A percentile compares a stretch with the other conserved stretches of the same genome.
These are phyloP conservation scores for Podaxis mareebaensis DNA, from an alignment of 768 basidiomycete species.

Conservation along the genomic window DNA sequence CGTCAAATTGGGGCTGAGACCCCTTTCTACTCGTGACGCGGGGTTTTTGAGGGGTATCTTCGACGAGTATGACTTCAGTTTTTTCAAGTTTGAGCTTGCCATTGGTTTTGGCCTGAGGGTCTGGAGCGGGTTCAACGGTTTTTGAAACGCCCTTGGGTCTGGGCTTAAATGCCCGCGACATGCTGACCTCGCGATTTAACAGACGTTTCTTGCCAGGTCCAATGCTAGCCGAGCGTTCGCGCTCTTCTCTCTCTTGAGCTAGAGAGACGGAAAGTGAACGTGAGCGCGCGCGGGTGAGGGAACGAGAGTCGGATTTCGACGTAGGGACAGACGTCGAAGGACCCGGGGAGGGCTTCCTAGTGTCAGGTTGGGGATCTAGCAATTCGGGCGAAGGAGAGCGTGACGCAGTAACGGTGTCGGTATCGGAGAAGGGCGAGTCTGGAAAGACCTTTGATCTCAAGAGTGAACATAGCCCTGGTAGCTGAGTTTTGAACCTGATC, in stretches of 20 bases:
- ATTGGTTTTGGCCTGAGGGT: slow-evolving; percentile 4
- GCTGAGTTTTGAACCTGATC: slow-evolving; percentile 52
- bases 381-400: slow-evolving; percentile 20
- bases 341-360: slow-evolving; percentile 15
- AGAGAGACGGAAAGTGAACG: slow-evolving; percentile 72
- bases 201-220: slow-evolving; percentile 45
- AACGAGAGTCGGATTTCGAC: slow-evolving; percentile 18
- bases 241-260: slow-evolving; percentile 57
- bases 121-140: not conserved
- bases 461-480: slow-evolving; percentile 56
- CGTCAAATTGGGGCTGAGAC: slow-evolving; percentile 14
- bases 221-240: slow-evolving; percentile 36
- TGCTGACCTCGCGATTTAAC: slow-evolving; percentile 73
- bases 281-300: slow-evolving; percentile 45
- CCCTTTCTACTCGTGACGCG: slow-evolving; percentile 24
- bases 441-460: slow-evolving; percentile 70
- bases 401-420: slow-evolving; percentile 26
- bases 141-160: slow-evolving; percentile 29
- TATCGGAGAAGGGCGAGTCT: slow-evolving; percentile 58
- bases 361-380: slow-evolving; percentile 11
- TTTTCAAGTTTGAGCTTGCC: slow-evolving; percentile 1
- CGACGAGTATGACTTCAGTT: slow-evolving; percentile 17
- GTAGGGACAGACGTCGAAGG: slow-evolving; percentile 24
- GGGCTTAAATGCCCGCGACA: slow-evolving; percentile 69
- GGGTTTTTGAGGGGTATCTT: slow-evolving; percentile 23